These are phyloP conservation scores for Tremella mesenterica DNA, from an alignment of 768 basidiomycete genomes.

Conservation along the genomic window DNA sequence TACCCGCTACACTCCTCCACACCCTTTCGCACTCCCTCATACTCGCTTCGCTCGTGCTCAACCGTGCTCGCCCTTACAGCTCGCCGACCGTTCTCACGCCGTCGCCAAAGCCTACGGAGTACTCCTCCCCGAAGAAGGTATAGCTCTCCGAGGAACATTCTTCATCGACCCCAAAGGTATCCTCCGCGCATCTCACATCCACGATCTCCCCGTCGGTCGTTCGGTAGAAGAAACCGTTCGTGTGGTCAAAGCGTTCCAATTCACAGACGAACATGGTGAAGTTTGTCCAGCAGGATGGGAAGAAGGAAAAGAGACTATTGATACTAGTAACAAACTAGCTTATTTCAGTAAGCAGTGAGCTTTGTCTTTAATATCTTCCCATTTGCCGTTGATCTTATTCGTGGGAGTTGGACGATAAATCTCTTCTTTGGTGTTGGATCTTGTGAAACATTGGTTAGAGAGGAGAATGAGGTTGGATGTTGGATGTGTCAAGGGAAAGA, in stretches of 20 bases:
- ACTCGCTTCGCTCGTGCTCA: not conserved
- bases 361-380: not conserved
- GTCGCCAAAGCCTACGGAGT: conserved; percentile 81
- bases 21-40: not conserved
- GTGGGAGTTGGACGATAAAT: no score
- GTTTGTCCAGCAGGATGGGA: conserved; percentile 90
- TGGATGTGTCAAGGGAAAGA: not conserved
- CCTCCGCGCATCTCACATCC: conserved; percentile 49
- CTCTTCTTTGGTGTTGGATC: not conserved
- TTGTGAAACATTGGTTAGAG: not conserved
- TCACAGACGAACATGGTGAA: conserved; percentile 68
- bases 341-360: conserved; percentile 38
- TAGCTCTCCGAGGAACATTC: conserved; percentile 62
- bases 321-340: conserved; percentile 26
- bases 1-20: not conserved
- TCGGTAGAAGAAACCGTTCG: conserved; percentile 88
- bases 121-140: conserved; percentile 76
- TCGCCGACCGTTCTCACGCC: conserved; percentile 52
- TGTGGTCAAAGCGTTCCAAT: conserved; percentile 84
- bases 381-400: not conserved
- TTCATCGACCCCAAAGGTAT: conserved; percentile 41
- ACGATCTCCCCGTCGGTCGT: conserved; percentile 90
- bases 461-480: not conserved
- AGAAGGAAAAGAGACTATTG: conserved; percentile 50
- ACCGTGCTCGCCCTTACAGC: conserved; percentile 4